phyloP scores from a whole-genome alignment of 345 rosid species.

The Rhodomyrtus tomentosa region DNA sequence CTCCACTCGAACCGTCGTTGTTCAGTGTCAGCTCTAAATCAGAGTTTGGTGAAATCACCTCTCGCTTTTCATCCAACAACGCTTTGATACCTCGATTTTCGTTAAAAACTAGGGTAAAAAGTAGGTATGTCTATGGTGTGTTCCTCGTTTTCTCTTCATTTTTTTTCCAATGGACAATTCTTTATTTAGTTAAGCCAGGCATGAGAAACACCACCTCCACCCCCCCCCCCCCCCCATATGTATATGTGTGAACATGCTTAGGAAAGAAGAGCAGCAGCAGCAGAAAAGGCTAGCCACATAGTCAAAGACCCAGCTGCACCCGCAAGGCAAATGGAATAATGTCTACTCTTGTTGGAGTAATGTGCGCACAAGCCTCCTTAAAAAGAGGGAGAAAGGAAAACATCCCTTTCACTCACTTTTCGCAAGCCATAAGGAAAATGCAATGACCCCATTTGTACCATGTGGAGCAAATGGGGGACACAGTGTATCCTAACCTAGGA shows the following conservation, averaged over 20 bases:
- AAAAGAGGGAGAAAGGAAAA: conserved; percentile 6
- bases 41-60: not conserved
- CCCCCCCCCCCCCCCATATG: too few species aligned
- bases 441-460: not conserved
- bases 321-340: not conserved
- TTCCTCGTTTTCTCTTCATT: not conserved
- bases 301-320: not conserved
- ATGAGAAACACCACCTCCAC: not conserved
- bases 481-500: not conserved
- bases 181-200: not conserved
- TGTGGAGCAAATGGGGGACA: conserved; percentile 54
- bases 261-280: not conserved
- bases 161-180: not conserved
- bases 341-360: not conserved
- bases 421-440: too few species aligned
- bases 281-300: not conserved
- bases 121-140: not conserved
- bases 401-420: conserved; percentile 43
- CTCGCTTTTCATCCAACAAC: not conserved
- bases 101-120: not conserved
- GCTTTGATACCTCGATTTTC: too few species aligned
- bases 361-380: not conserved
- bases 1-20: not conserved
- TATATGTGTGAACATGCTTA: not conserved
- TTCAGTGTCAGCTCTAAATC: not conserved